Base-by-base conservation (phyloP, 495 filamentous ascomycete species). In the Baudoinia panamericana region DNA sequence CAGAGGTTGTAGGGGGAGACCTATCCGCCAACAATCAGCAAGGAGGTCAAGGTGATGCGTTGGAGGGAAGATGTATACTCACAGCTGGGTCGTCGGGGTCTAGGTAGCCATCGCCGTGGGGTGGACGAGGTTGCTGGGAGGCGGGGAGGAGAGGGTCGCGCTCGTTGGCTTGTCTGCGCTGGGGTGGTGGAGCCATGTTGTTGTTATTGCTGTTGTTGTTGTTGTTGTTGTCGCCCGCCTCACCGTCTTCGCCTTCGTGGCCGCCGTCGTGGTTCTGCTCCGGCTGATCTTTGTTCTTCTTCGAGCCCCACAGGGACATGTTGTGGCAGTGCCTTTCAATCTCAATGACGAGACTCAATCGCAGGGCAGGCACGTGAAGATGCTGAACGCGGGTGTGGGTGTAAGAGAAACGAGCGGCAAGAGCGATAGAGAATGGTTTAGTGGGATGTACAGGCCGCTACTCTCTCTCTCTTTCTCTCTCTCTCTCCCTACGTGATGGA, bases 1-100 rank as follows among this genome's bases (percentile, higher is more conserved):
- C 82, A 93, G 37, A 95, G 75, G 55, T 97, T 97, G 63, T 94
- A 93, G 0, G 90, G 90, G 1, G 90, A 86, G 22, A 96, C 81
- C 81, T 87, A 28, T 10, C 22, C 3, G n/a, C 2, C 12, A n/a
- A 40, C 8, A 15, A 41, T 28, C n/a, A 31, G 25, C 36, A 36
- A 37, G 27, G 4, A 20, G 5, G 32, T 24, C 21, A 19, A 16
- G 19, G 10, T 19, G 27, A 25, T 39, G 12, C 37, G 2, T 18
- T 36, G 12, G 18, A 32, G 10, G 4, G 3, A 5, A 30, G 25
- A 5, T 2, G 35, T 25, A 16, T 10, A 53, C 73, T 58, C 66
- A 85, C 90, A 39, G 87, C 87, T 36, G 88, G 90, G 60, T 95
- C 88, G 69, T 93, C 84, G n/a, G 87, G 88, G 46, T 79, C 81